phyloP scores from a whole-genome alignment of 1,139 yeast species.

The Sugiyamaella grinbergsii region DNA sequence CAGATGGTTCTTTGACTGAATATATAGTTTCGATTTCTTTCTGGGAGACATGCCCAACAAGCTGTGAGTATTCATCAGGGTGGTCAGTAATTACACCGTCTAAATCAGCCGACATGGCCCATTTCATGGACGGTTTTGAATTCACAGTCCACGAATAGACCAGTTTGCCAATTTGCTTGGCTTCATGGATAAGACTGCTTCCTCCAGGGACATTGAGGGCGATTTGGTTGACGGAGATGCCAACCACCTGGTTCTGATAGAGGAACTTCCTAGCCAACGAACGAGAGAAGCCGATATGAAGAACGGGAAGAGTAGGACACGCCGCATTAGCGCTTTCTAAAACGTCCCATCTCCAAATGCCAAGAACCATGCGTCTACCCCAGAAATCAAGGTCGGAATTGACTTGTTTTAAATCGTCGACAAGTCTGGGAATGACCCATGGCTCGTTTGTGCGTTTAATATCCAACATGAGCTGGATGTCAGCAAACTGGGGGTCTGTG shows the following conservation, averaged over 20 bases:
- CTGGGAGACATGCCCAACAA: slow-evolving; percentile 24
- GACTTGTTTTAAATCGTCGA: slow-evolving; percentile 52
- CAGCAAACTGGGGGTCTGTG: slow-evolving; percentile 42
- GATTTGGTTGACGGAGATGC: slow-evolving; percentile 48
- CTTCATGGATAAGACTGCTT: slow-evolving; percentile 41
- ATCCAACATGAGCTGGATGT: slow-evolving; percentile 69
- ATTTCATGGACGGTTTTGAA: slow-evolving; percentile 45
- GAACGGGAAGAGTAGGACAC: slow-evolving; percentile 50
- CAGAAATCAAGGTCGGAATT: slow-evolving; percentile 61
- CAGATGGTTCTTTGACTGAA: slow-evolving; percentile 21
- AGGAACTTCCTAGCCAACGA: slow-evolving; percentile 42
- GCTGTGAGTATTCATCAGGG: slow-evolving; percentile 45
- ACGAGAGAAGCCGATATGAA: slow-evolving; percentile 55
- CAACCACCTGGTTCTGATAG: slow-evolving; percentile 45
- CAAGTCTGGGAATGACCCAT: slow-evolving; percentile 55
- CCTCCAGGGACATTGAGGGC: slow-evolving; percentile 50
- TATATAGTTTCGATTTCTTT: slow-evolving; percentile 29
- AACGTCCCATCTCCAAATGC: slow-evolving; percentile 76
- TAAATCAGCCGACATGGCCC: slow-evolving; percentile 51
- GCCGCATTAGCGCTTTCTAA: slow-evolving; percentile 53
- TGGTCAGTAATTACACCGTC: slow-evolving; percentile 66
- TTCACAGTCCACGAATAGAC: slow-evolving; percentile 87
- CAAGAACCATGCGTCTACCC: slow-evolving; percentile 69
- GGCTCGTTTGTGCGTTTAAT: slow-evolving; percentile 73
- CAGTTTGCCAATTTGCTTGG: slow-evolving; percentile 50